Evolutionary conservation across 208 protist species (phyloP).

Genomic region (Leishmania braziliensis): DNA sequence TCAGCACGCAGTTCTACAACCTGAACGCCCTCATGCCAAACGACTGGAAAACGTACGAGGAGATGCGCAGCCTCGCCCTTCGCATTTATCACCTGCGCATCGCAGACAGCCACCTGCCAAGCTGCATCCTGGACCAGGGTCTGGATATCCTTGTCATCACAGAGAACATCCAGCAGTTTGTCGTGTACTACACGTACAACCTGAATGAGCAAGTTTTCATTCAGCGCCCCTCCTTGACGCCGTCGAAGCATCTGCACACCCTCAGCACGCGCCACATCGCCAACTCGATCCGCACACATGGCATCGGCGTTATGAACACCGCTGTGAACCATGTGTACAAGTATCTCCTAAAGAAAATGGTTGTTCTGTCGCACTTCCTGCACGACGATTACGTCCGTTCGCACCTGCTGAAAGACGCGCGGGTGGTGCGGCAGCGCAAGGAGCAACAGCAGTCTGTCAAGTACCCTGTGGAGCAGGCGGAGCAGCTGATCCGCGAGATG

Average conservation of each 20-base stretch:
- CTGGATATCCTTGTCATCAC: constrained; percentile 98
- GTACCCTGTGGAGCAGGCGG: constrained; percentile 91
- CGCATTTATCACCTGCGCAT: constrained; percentile 90
- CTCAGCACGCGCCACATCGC: constrained; percentile 96
- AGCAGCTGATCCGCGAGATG: constrained; percentile 94
- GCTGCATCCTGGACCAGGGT: constrained; percentile 94
- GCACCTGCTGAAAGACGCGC: constrained; percentile 68
- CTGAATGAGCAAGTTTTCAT: constrained; percentile 97
- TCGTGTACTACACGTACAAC: constrained; percentile 97
- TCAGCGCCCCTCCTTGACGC: constrained; percentile 71
- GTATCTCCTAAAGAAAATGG: constrained; percentile 94
- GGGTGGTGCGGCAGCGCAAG: constrained; percentile 67
- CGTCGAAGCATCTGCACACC: constrained; percentile 94
- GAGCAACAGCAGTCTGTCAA: constrained; percentile 49
- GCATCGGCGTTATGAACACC: constrained; percentile 98
- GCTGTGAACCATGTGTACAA: constrained; percentile 98
- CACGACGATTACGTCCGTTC: constrained; percentile 98
- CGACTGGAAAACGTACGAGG: constrained; percentile 96
- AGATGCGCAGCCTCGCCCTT: constrained; percentile 95
- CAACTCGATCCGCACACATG: constrained; percentile 97
- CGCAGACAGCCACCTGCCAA: constrained; percentile 91
- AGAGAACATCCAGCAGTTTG: constrained; percentile 98
- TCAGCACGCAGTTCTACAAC: constrained; percentile 97
- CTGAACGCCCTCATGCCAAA: constrained; percentile 94
- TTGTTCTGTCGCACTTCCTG: constrained; percentile 96